Evolutionary conservation across 129 eudicot genomes (phyloP).

Genomic region (Sambucus nigra): DNA sequence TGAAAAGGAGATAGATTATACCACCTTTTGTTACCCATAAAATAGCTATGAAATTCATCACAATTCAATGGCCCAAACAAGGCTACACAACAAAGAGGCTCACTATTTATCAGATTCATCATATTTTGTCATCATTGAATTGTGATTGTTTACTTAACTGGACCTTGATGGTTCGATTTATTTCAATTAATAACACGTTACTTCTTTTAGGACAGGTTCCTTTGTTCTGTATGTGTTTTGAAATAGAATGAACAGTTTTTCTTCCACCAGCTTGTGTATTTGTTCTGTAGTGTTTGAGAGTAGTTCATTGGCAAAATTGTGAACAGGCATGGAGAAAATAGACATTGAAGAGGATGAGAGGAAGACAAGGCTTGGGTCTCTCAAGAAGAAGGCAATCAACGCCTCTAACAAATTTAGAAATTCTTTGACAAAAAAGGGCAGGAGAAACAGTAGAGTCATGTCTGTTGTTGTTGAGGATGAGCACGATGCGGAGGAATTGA

Average conservation of each 20-base stretch:
- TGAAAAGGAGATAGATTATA: too few relatives aligned
- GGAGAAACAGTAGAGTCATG: constrained; percentile 60
- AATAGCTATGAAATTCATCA: too few relatives aligned
- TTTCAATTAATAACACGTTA: too few relatives aligned
- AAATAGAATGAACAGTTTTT: background rate
- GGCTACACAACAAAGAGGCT: too few relatives aligned
- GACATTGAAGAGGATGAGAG: constrained; percentile 79
- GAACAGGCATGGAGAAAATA: constrained; percentile 48
- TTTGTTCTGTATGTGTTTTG: background rate
- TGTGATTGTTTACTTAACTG: too few relatives aligned
- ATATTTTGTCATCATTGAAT: too few relatives aligned
- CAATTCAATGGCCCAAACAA: too few relatives aligned
- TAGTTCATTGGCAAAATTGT: background rate
- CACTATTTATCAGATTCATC: too few relatives aligned
- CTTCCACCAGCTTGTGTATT: background rate
- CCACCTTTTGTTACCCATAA: too few relatives aligned
- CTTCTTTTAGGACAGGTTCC: too few relatives aligned
- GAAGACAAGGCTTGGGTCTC: constrained; percentile 68
- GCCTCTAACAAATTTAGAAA: constrained; percentile 79
- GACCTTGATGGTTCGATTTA: too few relatives aligned
- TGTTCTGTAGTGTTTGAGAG: background rate
- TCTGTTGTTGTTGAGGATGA: constrained; percentile 76
- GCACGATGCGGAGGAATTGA: constrained; percentile 84
- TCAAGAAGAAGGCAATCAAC: constrained; percentile 69
- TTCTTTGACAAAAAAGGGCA: constrained; percentile 62